phyloP scores from a whole-genome alignment of 2,329 filamentous ascomycete species.

The Microdochium trichocladiopsis region DNA sequence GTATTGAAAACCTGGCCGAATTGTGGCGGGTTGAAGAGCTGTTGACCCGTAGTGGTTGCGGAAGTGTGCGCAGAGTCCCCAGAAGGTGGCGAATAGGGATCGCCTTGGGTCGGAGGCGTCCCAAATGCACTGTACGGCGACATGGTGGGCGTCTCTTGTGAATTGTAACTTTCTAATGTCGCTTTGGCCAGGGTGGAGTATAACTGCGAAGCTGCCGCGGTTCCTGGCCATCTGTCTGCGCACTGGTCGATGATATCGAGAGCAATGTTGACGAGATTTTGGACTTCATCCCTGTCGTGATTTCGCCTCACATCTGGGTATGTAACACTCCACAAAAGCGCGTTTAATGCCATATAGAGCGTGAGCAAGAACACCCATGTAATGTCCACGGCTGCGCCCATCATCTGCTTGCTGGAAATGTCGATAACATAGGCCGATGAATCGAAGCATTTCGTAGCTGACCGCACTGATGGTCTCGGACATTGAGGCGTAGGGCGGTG shows the following conservation, averaged over 20 bases:
- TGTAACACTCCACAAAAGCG: slow-evolving; percentile 84
- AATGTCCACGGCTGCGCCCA: slow-evolving; percentile 68
- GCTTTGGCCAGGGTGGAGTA: slow-evolving; percentile 82
- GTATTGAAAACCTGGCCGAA: slow-evolving; percentile 54
- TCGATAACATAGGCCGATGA: slow-evolving; percentile 77
- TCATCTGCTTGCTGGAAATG: slow-evolving; percentile 73
- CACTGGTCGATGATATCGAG: slow-evolving; percentile 75
- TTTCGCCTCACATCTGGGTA: slow-evolving; percentile 74
- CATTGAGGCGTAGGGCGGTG: slow-evolving; percentile 90
- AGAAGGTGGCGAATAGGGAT: slow-evolving; percentile 38
- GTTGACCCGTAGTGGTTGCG: slow-evolving; percentile 21
- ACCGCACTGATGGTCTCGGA: slow-evolving; percentile 71
- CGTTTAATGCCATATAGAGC: slow-evolving; percentile 88
- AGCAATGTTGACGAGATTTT: slow-evolving; percentile 65
- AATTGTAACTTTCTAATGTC: slow-evolving; percentile 82
- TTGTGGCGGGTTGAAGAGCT: slow-evolving; percentile 41
- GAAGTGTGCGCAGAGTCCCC: slow-evolving; percentile 30
- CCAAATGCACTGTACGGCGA: slow-evolving; percentile 25
- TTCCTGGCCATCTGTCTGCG: slow-evolving; percentile 86
- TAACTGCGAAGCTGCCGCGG: slow-evolving; percentile 73
- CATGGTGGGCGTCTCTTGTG: slow-evolving; percentile 31
- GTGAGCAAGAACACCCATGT: slow-evolving; percentile 91
- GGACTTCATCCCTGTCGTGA: slow-evolving; percentile 68
- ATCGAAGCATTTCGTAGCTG: slow-evolving; percentile 76
- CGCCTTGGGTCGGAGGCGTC: slow-evolving; percentile 40